Conservation (phyloP, 179 eudicot genomes). For the Vitellaria paradoxa region DNA sequence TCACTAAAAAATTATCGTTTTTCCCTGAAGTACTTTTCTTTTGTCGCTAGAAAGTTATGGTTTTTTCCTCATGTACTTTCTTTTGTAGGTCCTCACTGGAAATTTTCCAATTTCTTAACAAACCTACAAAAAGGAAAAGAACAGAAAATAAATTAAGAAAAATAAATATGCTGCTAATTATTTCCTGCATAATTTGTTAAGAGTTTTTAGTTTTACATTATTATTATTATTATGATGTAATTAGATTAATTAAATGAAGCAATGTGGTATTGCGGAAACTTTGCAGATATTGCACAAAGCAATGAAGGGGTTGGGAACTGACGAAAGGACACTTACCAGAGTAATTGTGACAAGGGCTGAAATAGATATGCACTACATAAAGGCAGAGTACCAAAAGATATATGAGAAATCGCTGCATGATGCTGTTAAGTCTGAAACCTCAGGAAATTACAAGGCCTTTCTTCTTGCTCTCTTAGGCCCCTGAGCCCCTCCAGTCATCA, state of each 20-base stretch:
- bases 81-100: too few relatives aligned
- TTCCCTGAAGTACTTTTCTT: too few relatives aligned
- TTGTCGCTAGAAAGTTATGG: too few relatives aligned
- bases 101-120: too few relatives aligned
- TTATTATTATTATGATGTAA: too few relatives aligned
- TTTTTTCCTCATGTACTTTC: too few relatives aligned
- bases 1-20: too few relatives aligned
- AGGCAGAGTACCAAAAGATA: slow-evolving; percentile 72
- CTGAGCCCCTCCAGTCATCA: slow-evolving; percentile 18
- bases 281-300: slow-evolving; percentile 64
- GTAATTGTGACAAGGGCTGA: slow-evolving; percentile 77
- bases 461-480: slow-evolving; percentile 73
- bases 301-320: slow-evolving; percentile 88
- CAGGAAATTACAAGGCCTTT: slow-evolving; percentile 65
- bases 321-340: slow-evolving; percentile 58
- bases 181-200: neutral
- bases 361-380: slow-evolving; percentile 78
- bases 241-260: neutral
- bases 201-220: neutral
- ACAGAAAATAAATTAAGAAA: too few relatives aligned
- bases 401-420: slow-evolving; percentile 62
- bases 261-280: neutral
- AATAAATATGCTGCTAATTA: neutral
- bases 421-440: slow-evolving; percentile 80
- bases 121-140: too few relatives aligned